These are phyloP conservation scores for Petunia axillaris DNA, from an alignment of 257 asterid species.

Conservation along the genomic window DNA sequence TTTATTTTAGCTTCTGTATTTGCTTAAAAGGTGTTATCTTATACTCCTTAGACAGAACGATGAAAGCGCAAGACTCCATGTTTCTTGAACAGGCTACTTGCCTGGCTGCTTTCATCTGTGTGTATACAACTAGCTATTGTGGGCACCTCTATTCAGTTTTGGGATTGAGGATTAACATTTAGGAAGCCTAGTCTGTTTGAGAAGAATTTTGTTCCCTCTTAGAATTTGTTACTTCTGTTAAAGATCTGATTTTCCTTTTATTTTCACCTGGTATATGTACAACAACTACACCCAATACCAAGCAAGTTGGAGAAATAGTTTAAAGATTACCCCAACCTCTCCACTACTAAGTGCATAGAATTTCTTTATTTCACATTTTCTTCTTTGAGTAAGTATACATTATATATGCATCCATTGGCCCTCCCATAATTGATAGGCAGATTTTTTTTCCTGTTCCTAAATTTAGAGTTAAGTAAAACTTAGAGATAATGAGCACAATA, in stretches of 20 bases:
- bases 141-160: conserved; percentile 3
- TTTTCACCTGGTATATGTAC: background rate
- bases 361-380: background rate
- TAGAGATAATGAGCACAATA: background rate
- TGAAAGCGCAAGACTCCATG: background rate
- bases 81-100: conserved; percentile 24
- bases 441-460: background rate
- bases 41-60: background rate
- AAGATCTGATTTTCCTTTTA: background rate
- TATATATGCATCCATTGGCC: background rate
- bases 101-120: conserved; percentile 2
- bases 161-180: background rate
- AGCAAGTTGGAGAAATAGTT: too few relatives aligned
- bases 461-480: background rate
- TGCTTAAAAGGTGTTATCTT: background rate
- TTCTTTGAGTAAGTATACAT: background rate
- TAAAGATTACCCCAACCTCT: background rate
- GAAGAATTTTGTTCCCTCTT: background rate
- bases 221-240: background rate
- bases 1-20: background rate
- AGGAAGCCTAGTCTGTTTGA: background rate
- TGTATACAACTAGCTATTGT: background rate
- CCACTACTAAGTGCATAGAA: background rate
- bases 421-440: background rate
- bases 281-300: background rate